phyloP scores from a whole-genome alignment of 2,329 filamentous ascomycete genomes.

The Phaeophleospora eucalypticola region DNA sequence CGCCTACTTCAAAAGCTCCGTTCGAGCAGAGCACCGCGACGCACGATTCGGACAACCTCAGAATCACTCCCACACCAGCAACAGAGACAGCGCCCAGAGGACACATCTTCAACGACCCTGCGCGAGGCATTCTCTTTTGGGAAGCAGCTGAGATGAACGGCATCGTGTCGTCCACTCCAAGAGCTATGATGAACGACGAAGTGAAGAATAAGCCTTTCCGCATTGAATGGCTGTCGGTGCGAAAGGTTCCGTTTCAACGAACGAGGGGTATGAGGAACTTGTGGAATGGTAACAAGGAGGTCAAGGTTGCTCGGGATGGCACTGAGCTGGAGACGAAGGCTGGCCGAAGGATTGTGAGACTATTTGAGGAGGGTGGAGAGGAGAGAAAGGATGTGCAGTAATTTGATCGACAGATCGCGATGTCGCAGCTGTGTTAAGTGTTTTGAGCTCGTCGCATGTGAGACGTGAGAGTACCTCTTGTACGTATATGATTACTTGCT shows the following conservation, averaged over 20 bases:
- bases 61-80: constrained; percentile 72
- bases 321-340: constrained; percentile 84
- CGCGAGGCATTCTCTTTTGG: constrained; percentile 92
- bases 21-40: too few relatives aligned
- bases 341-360: constrained; percentile 67
- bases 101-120: constrained; percentile 84
- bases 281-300: constrained; percentile 91
- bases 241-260: constrained; percentile 78
- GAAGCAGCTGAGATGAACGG: constrained; percentile 61
- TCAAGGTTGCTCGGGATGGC: constrained; percentile 92
- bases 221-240: constrained; percentile 82
- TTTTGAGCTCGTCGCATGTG: too few relatives aligned
- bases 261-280: constrained; percentile 83
- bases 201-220: constrained; percentile 63
- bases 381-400: neutral
- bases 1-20: too few relatives aligned
- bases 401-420: too few relatives aligned
- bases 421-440: too few relatives aligned
- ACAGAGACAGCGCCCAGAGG: constrained; percentile 75
- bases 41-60: too few relatives aligned
- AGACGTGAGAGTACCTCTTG: too few relatives aligned
- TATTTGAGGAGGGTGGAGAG: constrained; percentile 51
- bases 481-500: too few relatives aligned
- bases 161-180: neutral
- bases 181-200: too few relatives aligned